Percentiles rank a stretch among this genome's conserved stretches.
Conservation (phyloP, 2,329 filamentous ascomycete species). For the Claviceps cyperi region DNA sequence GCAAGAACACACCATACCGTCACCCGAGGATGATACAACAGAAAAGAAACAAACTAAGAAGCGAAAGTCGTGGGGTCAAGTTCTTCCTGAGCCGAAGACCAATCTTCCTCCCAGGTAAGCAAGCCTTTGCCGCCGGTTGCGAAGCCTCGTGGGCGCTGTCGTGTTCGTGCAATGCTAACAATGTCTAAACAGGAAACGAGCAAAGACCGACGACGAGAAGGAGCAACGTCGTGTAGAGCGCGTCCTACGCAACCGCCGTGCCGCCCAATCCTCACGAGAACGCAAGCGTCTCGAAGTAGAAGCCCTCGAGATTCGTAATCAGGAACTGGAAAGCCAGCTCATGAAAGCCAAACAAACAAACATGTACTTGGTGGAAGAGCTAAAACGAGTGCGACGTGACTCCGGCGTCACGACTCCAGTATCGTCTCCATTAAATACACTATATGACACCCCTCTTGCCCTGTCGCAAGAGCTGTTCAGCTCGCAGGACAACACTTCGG, state of each 20-base stretch:
- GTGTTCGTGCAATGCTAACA: conserved; percentile 7
- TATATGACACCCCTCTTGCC: conserved; percentile 35
- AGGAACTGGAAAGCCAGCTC: conserved; percentile 51
- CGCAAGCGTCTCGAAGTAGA: conserved; percentile 83
- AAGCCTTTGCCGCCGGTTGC: background rate
- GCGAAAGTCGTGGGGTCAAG: conserved; percentile 97
- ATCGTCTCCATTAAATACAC: conserved; percentile 27
- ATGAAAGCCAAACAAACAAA: conserved; percentile 42
- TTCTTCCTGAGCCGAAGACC: conserved; percentile 91
- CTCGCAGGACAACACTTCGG: conserved; percentile 24
- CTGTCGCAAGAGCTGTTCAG: conserved; percentile 45
- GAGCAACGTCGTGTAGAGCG: conserved; percentile 95
- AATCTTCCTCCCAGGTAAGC: conserved; percentile 80
- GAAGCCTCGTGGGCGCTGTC: too few relatives aligned
- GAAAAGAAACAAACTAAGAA: conserved; percentile 77
- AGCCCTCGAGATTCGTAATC: conserved; percentile 62
- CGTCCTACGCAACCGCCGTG: conserved; percentile 88
- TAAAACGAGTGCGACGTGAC: conserved; percentile 32
- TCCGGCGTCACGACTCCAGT: conserved; percentile 26
- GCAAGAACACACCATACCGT: conserved; percentile 4
- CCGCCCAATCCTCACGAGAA: conserved; percentile 91
- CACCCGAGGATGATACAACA: conserved; percentile 9
- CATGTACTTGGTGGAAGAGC: conserved; percentile 31
- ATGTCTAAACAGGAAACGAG: conserved; percentile 56
- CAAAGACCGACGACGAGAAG: conserved; percentile 98